phyloP scores from a whole-genome alignment of 2,329 filamentous ascomycete genomes.

The Xylaria sp. region DNA sequence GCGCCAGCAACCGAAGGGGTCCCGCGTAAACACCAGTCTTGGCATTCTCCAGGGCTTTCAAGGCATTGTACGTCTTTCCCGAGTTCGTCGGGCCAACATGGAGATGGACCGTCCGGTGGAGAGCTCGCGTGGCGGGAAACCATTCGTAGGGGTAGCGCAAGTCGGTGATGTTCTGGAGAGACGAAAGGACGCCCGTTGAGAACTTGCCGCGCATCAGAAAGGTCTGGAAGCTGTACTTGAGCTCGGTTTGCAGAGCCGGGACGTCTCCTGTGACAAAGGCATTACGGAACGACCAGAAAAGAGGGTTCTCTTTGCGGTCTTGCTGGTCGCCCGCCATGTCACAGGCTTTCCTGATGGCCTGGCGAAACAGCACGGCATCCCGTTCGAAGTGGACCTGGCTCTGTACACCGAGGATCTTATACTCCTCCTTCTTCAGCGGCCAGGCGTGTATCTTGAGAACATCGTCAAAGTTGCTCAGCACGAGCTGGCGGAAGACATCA shows the following conservation, averaged over 20 bases:
- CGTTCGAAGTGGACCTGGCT: constrained; percentile 40
- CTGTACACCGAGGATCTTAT: constrained; percentile 33
- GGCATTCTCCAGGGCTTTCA: constrained; percentile 75
- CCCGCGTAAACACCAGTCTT: constrained; percentile 82
- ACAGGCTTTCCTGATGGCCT: constrained; percentile 42
- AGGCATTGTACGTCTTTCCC: constrained; percentile 91
- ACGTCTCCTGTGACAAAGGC: constrained; percentile 53
- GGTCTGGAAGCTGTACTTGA: constrained; percentile 65
- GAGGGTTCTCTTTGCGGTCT: constrained; percentile 42
- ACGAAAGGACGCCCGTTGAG: constrained; percentile 49
- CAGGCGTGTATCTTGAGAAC: constrained; percentile 33
- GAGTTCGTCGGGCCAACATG: constrained; percentile 98
- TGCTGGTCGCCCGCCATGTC: constrained; percentile 37
- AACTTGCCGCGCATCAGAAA: constrained; percentile 55
- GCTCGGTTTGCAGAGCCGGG: constrained; percentile 47
- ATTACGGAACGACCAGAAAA: constrained; percentile 54
- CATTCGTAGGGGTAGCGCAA: constrained; percentile 86
- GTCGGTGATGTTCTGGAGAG: constrained; percentile 67
- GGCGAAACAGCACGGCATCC: constrained; percentile 43
- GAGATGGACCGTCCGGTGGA: constrained; percentile 80
- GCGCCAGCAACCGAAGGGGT: constrained; percentile 79
- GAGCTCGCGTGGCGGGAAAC: constrained; percentile 76
- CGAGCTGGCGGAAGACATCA: constrained; percentile 24
- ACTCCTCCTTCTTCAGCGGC: constrained; percentile 25
- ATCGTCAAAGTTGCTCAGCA: constrained; percentile 31